Percentiles rank a stretch among this genome's conserved stretches.
Conservation (phyloP, 495 filamentous ascomycete genomes). For the Aspergillus sparsus region DNA sequence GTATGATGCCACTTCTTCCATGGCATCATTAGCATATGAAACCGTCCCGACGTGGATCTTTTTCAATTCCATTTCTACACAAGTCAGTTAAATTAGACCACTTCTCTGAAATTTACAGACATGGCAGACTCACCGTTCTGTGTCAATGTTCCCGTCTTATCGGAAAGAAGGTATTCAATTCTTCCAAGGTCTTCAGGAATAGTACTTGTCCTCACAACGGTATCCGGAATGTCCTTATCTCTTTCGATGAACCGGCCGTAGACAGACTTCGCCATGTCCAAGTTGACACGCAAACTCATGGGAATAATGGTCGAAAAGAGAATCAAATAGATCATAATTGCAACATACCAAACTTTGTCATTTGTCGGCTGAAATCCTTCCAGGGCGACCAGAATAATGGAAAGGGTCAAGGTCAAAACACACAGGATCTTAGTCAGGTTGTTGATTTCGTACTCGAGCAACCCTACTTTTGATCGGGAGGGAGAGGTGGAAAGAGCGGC, state of each 20-base stretch:
- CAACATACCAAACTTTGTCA: slow-evolving; percentile 79
- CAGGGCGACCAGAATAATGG: slow-evolving; percentile 84
- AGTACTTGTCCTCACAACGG: slow-evolving; percentile 93
- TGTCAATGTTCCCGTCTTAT: slow-evolving; percentile 96
- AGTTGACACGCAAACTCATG: slow-evolving; percentile 91
- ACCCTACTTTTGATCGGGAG: slow-evolving; percentile 86
- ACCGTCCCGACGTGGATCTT: slow-evolving; percentile 98
- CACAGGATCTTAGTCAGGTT: slow-evolving; percentile 97
- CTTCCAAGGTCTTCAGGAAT: slow-evolving; percentile 96
- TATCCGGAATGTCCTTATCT: slow-evolving; percentile 84
- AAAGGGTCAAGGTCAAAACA: slow-evolving; percentile 79
- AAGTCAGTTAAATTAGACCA: slow-evolving; percentile 16
- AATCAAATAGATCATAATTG: slow-evolving; percentile 93
- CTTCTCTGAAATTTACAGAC: slow-evolving; percentile 5
- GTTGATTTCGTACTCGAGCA: slow-evolving; percentile 96
- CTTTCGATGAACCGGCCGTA: slow-evolving; percentile 95
- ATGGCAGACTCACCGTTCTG: slow-evolving; percentile 65
- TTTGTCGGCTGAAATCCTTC: slow-evolving; percentile 73
- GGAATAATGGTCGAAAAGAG: slow-evolving; percentile 99
- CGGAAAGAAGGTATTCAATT: slow-evolving; percentile 94
- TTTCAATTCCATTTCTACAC: slow-evolving; percentile 89
- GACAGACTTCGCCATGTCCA: slow-evolving; percentile 95
- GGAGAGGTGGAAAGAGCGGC: slow-evolving; percentile 91
- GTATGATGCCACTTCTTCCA: slow-evolving; percentile 92
- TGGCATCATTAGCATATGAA: slow-evolving; percentile 95